Evolutionary conservation across 2,329 filamentous ascomycete genomes (phyloP), one percentile per base, ranked within the genome.

Genomic region (Ceratocystis diversiconidia): DNA sequence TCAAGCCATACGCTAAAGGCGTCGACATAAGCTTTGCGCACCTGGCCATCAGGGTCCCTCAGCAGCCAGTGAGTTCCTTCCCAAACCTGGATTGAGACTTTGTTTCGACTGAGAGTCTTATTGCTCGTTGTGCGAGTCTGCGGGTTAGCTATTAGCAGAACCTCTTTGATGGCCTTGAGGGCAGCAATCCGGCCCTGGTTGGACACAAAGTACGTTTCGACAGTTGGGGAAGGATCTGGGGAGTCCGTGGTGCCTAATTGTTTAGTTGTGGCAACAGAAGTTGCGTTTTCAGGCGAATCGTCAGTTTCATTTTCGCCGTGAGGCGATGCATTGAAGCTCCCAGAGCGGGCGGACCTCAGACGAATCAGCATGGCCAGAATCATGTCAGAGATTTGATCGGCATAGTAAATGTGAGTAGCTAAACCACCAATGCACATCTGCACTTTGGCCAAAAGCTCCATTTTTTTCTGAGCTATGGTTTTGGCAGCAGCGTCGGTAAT

Each of bases 51-150:
- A 0, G 84, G 80, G 71, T 96, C 92, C 46, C 88, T 85, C 22
- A 97, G 77, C 57, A 97, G 82, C 89, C 90, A 96, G 68, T 96
- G 90, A 0, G 92, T 96, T n/a, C 90, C 90, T 74, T 97, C 92
- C 94, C 94, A 99, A 0, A 92, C 88, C 65, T 88, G 83, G 7
- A 95, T 80, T 0, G 89, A 86, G 0, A 95, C 89, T 50, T 80
- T 84, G 73, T 87, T 89, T 69, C 91, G 83, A 5, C 85, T 84
- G 63, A 94, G 82, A 36, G 83, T 83, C 63, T 79, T 80, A 72
- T 80, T 85, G 69, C 81, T 82, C 69, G 77, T 79, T 67, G 80
- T 77, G 69, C 80, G 84, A 25, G 80, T 81, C 69, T 81, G 82
- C 52, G 82, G 81, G 71, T 95, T 95, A 2, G 92, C 91, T 25